Percentiles rank a stretch among this genome's conserved stretches.
Conservation (phyloP, 163 green algal genomes). For the Chlorella variabilis region DNA sequence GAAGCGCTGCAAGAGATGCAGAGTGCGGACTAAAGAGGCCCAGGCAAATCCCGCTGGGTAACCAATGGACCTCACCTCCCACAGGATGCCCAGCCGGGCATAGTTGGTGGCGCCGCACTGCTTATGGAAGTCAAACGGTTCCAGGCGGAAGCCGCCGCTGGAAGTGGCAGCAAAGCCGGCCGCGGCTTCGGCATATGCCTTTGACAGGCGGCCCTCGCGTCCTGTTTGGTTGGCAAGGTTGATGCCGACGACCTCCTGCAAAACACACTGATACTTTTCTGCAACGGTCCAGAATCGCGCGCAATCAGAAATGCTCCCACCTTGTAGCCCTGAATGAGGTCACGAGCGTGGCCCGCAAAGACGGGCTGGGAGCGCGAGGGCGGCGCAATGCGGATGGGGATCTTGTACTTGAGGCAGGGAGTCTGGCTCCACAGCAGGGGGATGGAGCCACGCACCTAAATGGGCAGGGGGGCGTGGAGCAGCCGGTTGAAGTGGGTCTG, state of each 20-base stretch:
- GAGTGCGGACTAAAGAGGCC: no score
- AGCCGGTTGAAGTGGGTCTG: no score
- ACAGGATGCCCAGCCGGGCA: conserved; percentile 66
- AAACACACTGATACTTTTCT: no score
- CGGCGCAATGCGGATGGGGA: conserved; percentile 73
- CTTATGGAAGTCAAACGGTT: conserved; percentile 93
- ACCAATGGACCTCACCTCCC: no score
- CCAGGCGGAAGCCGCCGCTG: conserved; percentile 46
- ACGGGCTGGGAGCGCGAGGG: conserved; percentile 41
- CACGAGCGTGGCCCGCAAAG: conserved; percentile 69
- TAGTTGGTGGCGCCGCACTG: conserved; percentile 83
- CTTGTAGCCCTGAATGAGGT: conserved; percentile 73
- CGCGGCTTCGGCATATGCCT: conserved; percentile 63
- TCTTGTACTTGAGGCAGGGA: conserved; percentile 96
- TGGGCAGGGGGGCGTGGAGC: background rate
- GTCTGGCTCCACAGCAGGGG: conserved; percentile 89
- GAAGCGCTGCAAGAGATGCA: background rate
- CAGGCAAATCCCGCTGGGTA: no score
- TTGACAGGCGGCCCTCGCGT: conserved; percentile 76
- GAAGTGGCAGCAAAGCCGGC: conserved; percentile 34
- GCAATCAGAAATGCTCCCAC: conserved; percentile 20
- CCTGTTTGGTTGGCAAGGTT: conserved; percentile 88
- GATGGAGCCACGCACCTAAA: conserved; percentile 81
- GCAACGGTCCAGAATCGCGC: background rate
- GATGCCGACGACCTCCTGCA: conserved; percentile 64